A percentile compares a stretch with the other conserved stretches of the same genome.
Evolutionary conservation across 768 basidiomycete species (phyloP).

Genomic region (Pleurotus djamor): DNA sequence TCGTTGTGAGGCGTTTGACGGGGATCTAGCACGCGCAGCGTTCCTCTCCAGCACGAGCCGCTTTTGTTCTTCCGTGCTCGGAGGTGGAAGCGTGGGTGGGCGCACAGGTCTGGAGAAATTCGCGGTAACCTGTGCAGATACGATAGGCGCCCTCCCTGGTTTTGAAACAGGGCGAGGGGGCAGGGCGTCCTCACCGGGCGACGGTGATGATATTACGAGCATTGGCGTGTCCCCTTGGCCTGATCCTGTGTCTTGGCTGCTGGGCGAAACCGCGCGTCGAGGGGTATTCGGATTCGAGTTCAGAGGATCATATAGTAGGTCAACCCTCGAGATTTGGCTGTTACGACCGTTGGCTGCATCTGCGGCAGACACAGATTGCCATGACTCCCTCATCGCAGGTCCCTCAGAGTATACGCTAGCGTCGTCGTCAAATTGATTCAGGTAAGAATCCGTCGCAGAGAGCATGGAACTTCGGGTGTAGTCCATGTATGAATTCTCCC

Average conservation of each 20-base stretch:
- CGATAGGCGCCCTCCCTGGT: constrained; percentile 39
- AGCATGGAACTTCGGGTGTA: constrained; percentile 18
- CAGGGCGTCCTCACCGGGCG: constrained; percentile 25
- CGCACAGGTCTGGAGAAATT: constrained; percentile 70
- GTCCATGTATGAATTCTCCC: constrained; percentile 33
- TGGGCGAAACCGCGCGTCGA: constrained; percentile 9
- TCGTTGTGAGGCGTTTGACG: constrained; percentile 16
- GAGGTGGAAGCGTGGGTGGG: constrained; percentile 31
- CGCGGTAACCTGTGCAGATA: constrained; percentile 33
- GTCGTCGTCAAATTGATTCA: constrained; percentile 33
- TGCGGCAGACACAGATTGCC: constrained; percentile 31
- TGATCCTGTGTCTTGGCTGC: background rate
- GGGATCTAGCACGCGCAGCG: constrained; percentile 28
- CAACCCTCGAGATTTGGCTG: background rate
- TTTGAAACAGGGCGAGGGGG: constrained; percentile 14
- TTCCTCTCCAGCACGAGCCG: constrained; percentile 60
- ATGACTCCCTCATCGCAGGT: constrained; percentile 36
- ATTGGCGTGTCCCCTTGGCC: constrained; percentile 29
- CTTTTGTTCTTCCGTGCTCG: constrained; percentile 39
- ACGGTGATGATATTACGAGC: constrained; percentile 54
- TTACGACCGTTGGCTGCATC: constrained; percentile 7
- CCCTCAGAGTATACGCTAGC: constrained; percentile 40
- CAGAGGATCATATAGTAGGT: background rate
- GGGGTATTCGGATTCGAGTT: constrained; percentile 6
- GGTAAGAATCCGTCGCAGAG: constrained; percentile 24